Conservation (phyloP, 2,329 filamentous ascomycete genomes). For the Diaporthe nobilis region DNA sequence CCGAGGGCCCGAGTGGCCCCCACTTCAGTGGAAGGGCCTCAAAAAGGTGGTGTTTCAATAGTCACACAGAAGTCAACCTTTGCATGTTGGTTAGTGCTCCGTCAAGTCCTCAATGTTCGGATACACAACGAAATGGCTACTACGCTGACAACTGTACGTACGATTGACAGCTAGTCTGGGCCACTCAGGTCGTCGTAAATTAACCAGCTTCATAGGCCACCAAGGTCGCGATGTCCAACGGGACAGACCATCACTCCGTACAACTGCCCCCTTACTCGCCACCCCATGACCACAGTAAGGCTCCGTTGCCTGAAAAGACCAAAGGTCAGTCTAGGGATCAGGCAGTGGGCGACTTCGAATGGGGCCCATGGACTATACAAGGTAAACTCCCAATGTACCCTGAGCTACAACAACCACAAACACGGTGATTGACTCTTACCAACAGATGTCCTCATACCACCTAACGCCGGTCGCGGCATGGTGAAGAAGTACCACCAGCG, state of each 20-base stretch:
- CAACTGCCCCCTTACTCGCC: not conserved
- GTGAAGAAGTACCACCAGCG: conserved; percentile 6
- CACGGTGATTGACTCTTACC: not conserved
- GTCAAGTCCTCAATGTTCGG: not conserved
- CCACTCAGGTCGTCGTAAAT: no score
- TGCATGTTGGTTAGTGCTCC: no score
- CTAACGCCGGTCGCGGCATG: not conserved
- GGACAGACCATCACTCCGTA: not conserved
- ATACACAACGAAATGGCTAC: not conserved
- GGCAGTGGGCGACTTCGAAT: not conserved
- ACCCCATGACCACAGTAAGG: not conserved
- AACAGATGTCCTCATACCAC: not conserved
- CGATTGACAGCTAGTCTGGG: not conserved
- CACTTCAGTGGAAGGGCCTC: no score
- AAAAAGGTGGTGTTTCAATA: no score
- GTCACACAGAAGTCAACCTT: no score
- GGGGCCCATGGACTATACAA: not conserved
- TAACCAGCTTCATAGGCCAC: not conserved
- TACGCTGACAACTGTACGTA: not conserved
- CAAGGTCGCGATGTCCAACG: not conserved
- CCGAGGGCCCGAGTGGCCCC: no score
- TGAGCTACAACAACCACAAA: not conserved
- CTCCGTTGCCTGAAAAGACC: not conserved
- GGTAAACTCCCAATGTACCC: not conserved
- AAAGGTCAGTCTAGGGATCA: not conserved